Base-by-base conservation (phyloP, 768 basidiomycete species). In the Infundibulicybe gibba region DNA sequence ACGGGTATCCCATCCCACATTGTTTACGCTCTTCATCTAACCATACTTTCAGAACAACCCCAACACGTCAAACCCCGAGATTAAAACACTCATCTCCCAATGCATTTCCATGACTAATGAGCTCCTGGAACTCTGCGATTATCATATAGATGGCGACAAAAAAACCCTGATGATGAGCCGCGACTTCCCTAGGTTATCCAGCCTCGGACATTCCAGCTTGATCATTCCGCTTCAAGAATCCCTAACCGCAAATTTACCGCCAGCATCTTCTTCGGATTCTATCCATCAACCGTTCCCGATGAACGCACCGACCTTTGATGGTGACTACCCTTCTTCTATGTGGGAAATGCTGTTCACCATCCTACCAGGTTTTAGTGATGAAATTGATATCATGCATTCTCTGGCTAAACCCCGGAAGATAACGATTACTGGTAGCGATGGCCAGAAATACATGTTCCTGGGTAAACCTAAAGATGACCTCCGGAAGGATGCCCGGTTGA, bases 381-480 rank as follows among this genome's bases (percentile, higher is more conserved):
- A 90, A 17, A 79, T 98, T 51, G 85, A 88, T 30, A 67, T 99
- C 58, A 98, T 99, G 94, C 77, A 72, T 15, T 97, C 97, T 4
- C 68, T 98, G 19, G 90, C 91, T 21, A 87, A 82, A 58, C 97
- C 97, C 5, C 84, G 92, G 55, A 97, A 95, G 66, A 80, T 99
- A 49, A 85, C 83, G 1, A 86, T 98, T 41, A 69, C 68, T 21
- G 94, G 91, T 1, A 85, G 81, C 53, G 81, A 98, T 58, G 93
- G 93, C 1, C 80, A 84, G 48, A 70, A 68, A 10, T 97, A 97
- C 69, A 85, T 83, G 67, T 97, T 98, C 72, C 74, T 99, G 6
- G 91, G 90, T 44, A 99, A 99, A 63, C 95, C 95, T 6, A 92
- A 93, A 64, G 97, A 99, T 61, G 97, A 99, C 66, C 74, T 99